phyloP scores from a whole-genome alignment of 352 stramenopile species.

The Globisporangium paroecandrum region DNA sequence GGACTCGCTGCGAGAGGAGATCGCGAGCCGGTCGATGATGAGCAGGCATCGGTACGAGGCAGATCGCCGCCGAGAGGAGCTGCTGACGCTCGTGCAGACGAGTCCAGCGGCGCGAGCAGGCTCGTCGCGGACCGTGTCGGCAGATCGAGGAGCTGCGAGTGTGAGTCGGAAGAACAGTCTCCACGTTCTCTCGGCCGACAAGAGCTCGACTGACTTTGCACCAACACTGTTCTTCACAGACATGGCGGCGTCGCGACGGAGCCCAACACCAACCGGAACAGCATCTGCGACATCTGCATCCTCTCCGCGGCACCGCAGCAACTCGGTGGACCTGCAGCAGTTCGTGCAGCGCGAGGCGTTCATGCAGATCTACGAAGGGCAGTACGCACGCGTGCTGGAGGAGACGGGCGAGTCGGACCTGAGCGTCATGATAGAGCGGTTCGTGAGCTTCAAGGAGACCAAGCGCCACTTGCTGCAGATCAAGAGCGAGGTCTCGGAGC shows the following conservation, averaged over 20 bases:
- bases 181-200: background rate
- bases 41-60: constrained; percentile 37
- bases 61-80: constrained; percentile 43
- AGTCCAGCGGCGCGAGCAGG: constrained; percentile 13
- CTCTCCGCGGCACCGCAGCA: constrained; percentile 18
- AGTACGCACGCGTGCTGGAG: constrained; percentile 50
- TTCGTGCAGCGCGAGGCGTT: constrained; percentile 39
- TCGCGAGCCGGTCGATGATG: constrained; percentile 40
- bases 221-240: background rate
- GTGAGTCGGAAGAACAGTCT: constrained; percentile 6
- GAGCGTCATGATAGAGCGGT: constrained; percentile 44
- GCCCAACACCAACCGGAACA: background rate
- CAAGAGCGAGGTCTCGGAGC: constrained; percentile 30
- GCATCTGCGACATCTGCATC: background rate
- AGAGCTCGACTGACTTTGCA: background rate
- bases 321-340: constrained; percentile 25
- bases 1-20: constrained; percentile 44
- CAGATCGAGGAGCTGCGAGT: background rate
- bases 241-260: background rate
- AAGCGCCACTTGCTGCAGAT: constrained; percentile 44
- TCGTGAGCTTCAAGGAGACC: constrained; percentile 34
- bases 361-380: constrained; percentile 55
- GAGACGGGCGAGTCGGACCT: constrained; percentile 52
- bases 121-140: background rate
- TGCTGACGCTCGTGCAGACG: constrained; percentile 45